These are phyloP conservation scores for Globisporangium spiculum DNA, from an alignment of 352 stramenopile species.

Conservation along the genomic window DNA sequence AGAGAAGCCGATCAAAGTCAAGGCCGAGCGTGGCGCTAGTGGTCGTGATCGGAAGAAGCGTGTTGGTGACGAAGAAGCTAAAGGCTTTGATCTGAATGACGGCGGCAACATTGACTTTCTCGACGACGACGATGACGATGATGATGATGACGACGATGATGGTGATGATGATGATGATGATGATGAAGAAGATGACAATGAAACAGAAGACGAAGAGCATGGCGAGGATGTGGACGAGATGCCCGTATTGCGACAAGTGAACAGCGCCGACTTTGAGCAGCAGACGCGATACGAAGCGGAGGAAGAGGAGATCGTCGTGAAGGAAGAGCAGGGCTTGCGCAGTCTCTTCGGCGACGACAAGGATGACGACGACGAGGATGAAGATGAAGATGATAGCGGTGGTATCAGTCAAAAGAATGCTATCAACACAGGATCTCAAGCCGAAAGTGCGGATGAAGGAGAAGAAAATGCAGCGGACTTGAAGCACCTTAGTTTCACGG, in stretches of 20 bases:
- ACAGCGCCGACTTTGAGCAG: conserved; percentile 13
- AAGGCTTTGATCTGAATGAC: neutral
- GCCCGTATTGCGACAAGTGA: conserved; percentile 3
- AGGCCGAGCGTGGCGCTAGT: neutral
- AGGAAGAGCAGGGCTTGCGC: conserved; percentile 10
- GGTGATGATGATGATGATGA: conserved; percentile 7
- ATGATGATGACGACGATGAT: conserved; percentile 12
- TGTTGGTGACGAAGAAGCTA: neutral
- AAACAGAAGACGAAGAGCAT: conserved; percentile 16
- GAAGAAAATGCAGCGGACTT: neutral
- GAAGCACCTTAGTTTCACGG: conserved; percentile 7
- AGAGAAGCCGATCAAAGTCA: neutral
- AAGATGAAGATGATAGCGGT: conserved; percentile 2
- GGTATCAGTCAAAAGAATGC: neutral
- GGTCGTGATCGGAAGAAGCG: neutral
- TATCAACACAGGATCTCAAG: neutral
- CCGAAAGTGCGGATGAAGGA: conserved; percentile 5
- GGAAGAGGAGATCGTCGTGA: conserved; percentile 11
- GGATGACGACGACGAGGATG: neutral
- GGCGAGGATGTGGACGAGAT: conserved; percentile 2
- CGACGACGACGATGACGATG: conserved; percentile 13
- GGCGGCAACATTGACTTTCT: neutral
- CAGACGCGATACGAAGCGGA: conserved; percentile 16
- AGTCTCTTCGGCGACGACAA: conserved; percentile 11
- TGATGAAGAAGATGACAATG: conserved; percentile 1